Evolutionary conservation across 768 basidiomycete genomes (phyloP).

Genomic region (Pholiota conissans): DNA sequence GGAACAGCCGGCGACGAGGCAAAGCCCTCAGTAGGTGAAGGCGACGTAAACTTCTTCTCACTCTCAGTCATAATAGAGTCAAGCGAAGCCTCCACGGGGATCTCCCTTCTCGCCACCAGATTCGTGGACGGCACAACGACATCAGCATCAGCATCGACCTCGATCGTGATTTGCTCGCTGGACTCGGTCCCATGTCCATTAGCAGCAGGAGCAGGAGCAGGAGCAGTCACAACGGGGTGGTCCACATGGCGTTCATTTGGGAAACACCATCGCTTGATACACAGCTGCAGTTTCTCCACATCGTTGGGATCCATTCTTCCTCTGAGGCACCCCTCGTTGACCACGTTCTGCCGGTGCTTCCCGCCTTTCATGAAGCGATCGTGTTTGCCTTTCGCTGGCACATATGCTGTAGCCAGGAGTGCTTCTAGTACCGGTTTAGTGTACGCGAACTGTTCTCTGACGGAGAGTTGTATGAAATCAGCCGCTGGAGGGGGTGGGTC

Average conservation of each 20-base stretch:
- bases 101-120: neutral
- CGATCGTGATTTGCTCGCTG: neutral
- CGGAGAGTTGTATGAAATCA: slow-evolving; percentile 48
- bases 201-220: too few relatives aligned
- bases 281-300: slow-evolving; percentile 33
- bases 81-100: neutral
- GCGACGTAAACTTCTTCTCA: slow-evolving; percentile 16
- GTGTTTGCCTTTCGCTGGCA: slow-evolving; percentile 51
- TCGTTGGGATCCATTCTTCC: slow-evolving; percentile 43
- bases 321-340: slow-evolving; percentile 32
- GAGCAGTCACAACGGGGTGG: too few relatives aligned
- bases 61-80: neutral
- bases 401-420: slow-evolving; percentile 56
- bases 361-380: slow-evolving; percentile 61
- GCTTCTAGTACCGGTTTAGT: slow-evolving; percentile 62
- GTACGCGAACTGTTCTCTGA: slow-evolving; percentile 64
- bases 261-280: slow-evolving; percentile 45
- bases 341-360: slow-evolving; percentile 39
- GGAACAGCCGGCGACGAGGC: slow-evolving; percentile 23
- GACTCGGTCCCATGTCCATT: neutral
- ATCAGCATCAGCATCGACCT: neutral
- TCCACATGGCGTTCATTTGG: slow-evolving; percentile 24
- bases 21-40: slow-evolving; percentile 16
- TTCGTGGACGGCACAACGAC: neutral
- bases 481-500: slow-evolving; percentile 41